Evolutionary conservation across 2,329 filamentous ascomycete species (phyloP).

Genomic region (Penicillium thymicola): DNA sequence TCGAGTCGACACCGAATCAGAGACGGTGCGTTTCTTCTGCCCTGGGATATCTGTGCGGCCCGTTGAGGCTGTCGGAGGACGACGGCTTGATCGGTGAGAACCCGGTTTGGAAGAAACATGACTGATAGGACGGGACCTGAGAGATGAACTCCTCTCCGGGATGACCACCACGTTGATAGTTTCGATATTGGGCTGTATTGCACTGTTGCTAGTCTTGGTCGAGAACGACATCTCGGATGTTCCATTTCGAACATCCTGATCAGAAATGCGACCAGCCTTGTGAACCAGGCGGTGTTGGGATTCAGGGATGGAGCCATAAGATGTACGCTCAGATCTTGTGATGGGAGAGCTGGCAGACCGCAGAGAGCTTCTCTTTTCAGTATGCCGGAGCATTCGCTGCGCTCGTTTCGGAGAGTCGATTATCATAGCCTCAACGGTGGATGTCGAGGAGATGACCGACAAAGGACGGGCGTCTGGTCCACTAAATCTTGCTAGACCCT

Average conservation of each 20-base stretch:
- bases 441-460: constrained; percentile 52
- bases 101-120: constrained; percentile 37
- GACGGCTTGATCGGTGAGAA: constrained; percentile 39
- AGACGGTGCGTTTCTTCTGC: constrained; percentile 38
- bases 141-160: constrained; percentile 46
- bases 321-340: constrained; percentile 45
- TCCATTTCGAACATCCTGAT: constrained; percentile 45
- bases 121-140: constrained; percentile 39
- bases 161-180: constrained; percentile 49
- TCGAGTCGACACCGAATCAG: constrained; percentile 36
- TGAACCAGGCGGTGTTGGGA: constrained; percentile 50
- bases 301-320: constrained; percentile 42
- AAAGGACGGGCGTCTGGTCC: constrained; percentile 39
- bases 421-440: constrained; percentile 56
- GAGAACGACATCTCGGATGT: constrained; percentile 42
- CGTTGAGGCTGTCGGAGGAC: constrained; percentile 35
- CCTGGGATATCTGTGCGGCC: constrained; percentile 34
- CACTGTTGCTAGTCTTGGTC: constrained; percentile 30
- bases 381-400: constrained; percentile 51
- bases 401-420: constrained; percentile 49
- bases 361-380: constrained; percentile 52
- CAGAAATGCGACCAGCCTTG: constrained; percentile 49
- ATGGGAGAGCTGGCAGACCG: constrained; percentile 47
- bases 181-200: constrained; percentile 34
- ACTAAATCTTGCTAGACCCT: constrained; percentile 26